phyloP scores from a whole-genome alignment of 2,329 filamentous ascomycete species.

The Annulohypoxylon truncatum region DNA sequence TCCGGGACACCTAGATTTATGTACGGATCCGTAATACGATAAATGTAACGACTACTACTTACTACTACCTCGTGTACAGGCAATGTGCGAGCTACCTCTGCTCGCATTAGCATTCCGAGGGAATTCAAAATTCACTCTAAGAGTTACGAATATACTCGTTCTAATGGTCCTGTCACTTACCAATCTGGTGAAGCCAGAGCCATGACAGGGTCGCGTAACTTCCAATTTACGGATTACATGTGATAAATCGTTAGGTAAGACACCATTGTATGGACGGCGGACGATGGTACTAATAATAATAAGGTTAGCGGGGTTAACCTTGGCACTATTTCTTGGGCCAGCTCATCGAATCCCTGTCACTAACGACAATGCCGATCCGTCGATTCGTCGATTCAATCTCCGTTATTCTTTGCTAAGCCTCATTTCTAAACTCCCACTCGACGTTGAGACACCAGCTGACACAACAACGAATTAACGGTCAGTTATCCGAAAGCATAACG shows the following conservation, averaged over 20 bases:
- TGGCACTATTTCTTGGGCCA: conserved; percentile 7
- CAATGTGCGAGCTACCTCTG: background rate
- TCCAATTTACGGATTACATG: background rate
- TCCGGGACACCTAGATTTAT: background rate
- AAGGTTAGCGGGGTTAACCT: conserved; percentile 22
- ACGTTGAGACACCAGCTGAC: conserved; percentile 3
- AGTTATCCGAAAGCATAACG: background rate
- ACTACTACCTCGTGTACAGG: too few relatives aligned
- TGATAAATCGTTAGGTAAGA: conserved; percentile 2
- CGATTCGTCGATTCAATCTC: conserved; percentile 9
- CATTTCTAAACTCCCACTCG: conserved; percentile 1
- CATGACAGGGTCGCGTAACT: background rate
- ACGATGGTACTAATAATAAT: conserved; percentile 15
- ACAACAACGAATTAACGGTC: background rate
- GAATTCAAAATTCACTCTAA: background rate
- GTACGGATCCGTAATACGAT: background rate
- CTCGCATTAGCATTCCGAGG: background rate
- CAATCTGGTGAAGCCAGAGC: background rate
- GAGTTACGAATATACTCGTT: too few relatives aligned
- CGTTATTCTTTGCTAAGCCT: conserved; percentile 22
- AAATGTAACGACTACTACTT: too few relatives aligned
- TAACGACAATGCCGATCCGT: conserved; percentile 1
- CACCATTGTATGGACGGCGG: too few relatives aligned
- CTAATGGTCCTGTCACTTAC: too few relatives aligned
- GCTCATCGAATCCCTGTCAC: conserved; percentile 9